Percentiles rank a stretch among this genome's conserved stretches.
Conservation (phyloP, 225 moss, liverwort and hornwort genomes). For the Asterella californica region DNA sequence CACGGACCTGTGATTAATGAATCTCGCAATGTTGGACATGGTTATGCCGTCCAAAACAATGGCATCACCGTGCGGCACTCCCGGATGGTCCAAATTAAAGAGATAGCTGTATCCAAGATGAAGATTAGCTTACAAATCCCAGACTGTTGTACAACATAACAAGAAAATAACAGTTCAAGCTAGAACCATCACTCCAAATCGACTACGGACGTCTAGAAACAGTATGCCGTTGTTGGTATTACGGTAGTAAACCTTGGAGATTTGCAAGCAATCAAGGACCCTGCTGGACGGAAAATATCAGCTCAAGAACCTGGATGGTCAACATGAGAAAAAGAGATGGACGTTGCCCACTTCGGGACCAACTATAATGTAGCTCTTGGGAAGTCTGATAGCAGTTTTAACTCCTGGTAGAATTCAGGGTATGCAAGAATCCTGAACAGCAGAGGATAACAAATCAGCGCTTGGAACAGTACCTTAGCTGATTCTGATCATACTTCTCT, state of each 20-base stretch:
- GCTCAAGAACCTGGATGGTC: too few species aligned
- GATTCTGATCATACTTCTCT: constrained; percentile 71
- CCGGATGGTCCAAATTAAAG: constrained; percentile 91
- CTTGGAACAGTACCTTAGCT: constrained; percentile 50
- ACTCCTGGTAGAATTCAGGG: not conserved
- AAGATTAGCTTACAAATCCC: not conserved
- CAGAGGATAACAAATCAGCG: not conserved
- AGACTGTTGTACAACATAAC: not conserved
- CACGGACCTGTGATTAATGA: constrained; percentile 86
- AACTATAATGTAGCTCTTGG: too few species aligned
- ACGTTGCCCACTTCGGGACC: too few species aligned
- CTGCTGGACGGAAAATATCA: too few species aligned
- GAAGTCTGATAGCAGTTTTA: too few species aligned
- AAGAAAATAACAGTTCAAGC: not conserved
- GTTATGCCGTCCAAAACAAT: constrained; percentile 83
- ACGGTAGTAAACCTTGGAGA: too few species aligned
- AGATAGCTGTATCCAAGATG: constrained; percentile 56
- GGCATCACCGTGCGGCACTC: constrained; percentile 57
- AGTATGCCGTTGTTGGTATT: too few species aligned
- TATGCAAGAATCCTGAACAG: not conserved
- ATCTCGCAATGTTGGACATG: constrained; percentile 89
- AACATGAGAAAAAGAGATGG: too few species aligned
- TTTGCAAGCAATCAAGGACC: too few species aligned
- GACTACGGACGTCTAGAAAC: too few species aligned
- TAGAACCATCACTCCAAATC: too few species aligned